These are phyloP conservation scores for Turnera subulata DNA, from an alignment of 345 rosid species.

Conservation along the genomic window DNA sequence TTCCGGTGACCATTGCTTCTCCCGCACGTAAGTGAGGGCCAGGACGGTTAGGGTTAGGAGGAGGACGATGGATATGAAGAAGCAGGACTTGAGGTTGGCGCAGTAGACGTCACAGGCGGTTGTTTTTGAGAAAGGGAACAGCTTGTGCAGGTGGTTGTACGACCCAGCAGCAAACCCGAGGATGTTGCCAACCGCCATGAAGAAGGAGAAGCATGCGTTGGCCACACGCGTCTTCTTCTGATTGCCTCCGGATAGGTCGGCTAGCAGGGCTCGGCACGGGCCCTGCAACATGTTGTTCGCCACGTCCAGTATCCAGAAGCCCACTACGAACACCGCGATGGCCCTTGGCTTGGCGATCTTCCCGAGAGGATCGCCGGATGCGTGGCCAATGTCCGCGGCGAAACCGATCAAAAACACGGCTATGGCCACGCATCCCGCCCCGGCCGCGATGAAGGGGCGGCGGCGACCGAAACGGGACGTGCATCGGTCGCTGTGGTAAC, in stretches of 20 bases:
- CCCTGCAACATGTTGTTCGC: constrained; percentile 86
- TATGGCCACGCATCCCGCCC: constrained; percentile 44
- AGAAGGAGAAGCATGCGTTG: constrained; percentile 67
- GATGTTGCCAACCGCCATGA: constrained; percentile 90
- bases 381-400: constrained; percentile 73
- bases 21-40: constrained; percentile 46
- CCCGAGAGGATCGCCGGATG: constrained; percentile 40
- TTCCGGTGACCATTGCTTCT: constrained; percentile 34
- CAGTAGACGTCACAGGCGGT: constrained; percentile 70
- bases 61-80: constrained; percentile 56
- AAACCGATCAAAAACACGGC: constrained; percentile 77
- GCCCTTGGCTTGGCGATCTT: constrained; percentile 51
- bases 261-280: constrained; percentile 81
- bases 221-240: constrained; percentile 52
- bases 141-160: constrained; percentile 40
- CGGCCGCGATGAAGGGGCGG: constrained; percentile 70
- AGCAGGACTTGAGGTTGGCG: constrained; percentile 83
- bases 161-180: constrained; percentile 83
- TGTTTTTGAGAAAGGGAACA: constrained; percentile 66
- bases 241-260: constrained; percentile 59
- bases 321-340: constrained; percentile 57
- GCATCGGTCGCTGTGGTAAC: constrained; percentile 76
- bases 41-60: constrained; percentile 36
- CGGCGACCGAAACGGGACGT: constrained; percentile 80
- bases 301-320: constrained; percentile 89